phyloP scores from a whole-genome alignment of 768 basidiomycete genomes.

The Scleroderma citrinum region DNA sequence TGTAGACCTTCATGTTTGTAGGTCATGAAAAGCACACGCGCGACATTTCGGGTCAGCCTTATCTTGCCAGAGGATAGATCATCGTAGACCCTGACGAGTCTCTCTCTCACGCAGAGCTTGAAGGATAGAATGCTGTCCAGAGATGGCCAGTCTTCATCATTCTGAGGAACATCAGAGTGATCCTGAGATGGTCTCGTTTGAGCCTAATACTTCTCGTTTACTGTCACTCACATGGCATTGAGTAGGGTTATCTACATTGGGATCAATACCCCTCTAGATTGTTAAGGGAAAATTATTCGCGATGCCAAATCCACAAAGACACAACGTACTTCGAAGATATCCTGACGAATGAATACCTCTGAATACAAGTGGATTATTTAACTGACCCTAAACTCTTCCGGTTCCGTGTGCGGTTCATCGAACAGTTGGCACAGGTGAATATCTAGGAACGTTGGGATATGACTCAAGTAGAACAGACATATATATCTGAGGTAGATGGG shows the following conservation, averaged over 20 bases:
- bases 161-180: conserved; percentile 82
- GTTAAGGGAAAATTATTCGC: too few relatives aligned
- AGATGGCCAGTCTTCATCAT: conserved; percentile 83
- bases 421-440: conserved; percentile 79
- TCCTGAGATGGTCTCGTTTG: conserved; percentile 39
- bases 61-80: conserved; percentile 50
- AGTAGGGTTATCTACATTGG: conserved; percentile 85
- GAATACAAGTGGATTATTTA: not conserved
- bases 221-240: conserved; percentile 68
- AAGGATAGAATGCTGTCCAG: conserved; percentile 67
- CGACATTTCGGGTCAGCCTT: conserved; percentile 56
- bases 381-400: conserved; percentile 68
- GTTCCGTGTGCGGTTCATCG: conserved; percentile 76
- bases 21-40: conserved; percentile 84
- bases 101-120: conserved; percentile 67
- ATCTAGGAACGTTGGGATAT: conserved; percentile 89
- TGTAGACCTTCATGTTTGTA: conserved; percentile 90
- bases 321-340: conserved; percentile 64
- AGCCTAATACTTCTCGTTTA: not conserved
- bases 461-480: conserved; percentile 94
- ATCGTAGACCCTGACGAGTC: conserved; percentile 66
- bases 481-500: conserved; percentile 94
- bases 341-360: conserved; percentile 32
- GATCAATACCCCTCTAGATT: conserved; percentile 87
- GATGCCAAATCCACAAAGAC: too few relatives aligned